Evolutionary conservation across 2,329 filamentous ascomycete genomes (phyloP).

Genomic region (Chrysosporium keratinophilum): DNA sequence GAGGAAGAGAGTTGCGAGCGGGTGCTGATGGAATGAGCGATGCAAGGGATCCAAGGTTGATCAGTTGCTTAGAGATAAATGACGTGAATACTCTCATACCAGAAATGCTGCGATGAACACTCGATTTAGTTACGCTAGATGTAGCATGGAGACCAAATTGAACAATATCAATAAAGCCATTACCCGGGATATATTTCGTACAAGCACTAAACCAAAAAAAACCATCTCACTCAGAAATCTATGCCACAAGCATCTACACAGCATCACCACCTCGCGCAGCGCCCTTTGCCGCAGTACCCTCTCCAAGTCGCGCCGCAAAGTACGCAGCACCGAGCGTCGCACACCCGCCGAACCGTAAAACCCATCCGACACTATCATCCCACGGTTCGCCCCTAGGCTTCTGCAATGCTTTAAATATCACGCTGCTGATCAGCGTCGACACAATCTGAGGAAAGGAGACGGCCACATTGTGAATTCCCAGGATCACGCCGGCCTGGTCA

Average conservation of each 20-base stretch:
- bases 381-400: constrained; percentile 76
- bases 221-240: too few relatives aligned
- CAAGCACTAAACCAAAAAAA: neutral
- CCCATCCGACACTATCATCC: constrained; percentile 78
- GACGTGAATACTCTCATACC: too few relatives aligned
- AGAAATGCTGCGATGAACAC: too few relatives aligned
- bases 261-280: neutral
- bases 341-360: constrained; percentile 71
- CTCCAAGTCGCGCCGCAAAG: constrained; percentile 57
- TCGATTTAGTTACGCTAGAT: too few relatives aligned
- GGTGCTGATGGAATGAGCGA: too few relatives aligned
- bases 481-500: constrained; percentile 77
- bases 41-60: too few relatives aligned
- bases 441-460: constrained; percentile 86
- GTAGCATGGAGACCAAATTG: too few relatives aligned
- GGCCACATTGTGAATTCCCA: constrained; percentile 92
- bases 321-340: constrained; percentile 68
- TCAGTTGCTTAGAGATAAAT: too few relatives aligned
- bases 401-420: constrained; percentile 76
- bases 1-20: too few relatives aligned
- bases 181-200: neutral
- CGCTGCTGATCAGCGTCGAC: constrained; percentile 71
- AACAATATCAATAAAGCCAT: too few relatives aligned
- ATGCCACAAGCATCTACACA: constrained; percentile 13
- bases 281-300: constrained; percentile 37